phyloP scores from a whole-genome alignment of 2,329 filamentous ascomycete species.

The Sphaceloma murrayae region DNA sequence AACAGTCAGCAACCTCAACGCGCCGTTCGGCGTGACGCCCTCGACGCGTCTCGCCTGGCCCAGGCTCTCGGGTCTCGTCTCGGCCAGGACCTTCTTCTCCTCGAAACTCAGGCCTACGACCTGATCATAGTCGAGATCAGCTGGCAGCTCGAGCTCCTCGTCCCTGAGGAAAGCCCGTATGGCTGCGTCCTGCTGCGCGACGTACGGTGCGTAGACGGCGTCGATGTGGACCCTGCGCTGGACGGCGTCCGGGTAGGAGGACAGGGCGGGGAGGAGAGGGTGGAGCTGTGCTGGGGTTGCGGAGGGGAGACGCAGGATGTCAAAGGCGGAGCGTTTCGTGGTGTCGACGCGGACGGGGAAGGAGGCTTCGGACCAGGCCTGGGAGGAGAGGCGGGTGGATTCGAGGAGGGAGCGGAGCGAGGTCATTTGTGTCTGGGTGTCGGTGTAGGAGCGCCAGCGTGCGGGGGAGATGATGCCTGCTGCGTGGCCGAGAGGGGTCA shows the following conservation, averaged over 20 bases:
- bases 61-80: conserved; percentile 69
- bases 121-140: conserved; percentile 63
- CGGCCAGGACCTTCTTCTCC: conserved; percentile 61
- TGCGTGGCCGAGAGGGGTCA: conserved; percentile 66
- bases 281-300: conserved; percentile 50
- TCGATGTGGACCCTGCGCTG: conserved; percentile 67
- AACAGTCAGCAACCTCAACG: conserved; percentile 50
- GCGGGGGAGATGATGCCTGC: conserved; percentile 70
- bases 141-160: conserved; percentile 62
- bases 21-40: conserved; percentile 51
- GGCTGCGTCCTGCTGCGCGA: conserved; percentile 59
- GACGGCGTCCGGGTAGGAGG: conserved; percentile 48
- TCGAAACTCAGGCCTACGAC: conserved; percentile 69
- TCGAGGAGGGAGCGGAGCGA: conserved; percentile 55
- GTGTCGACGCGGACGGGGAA: conserved; percentile 60
- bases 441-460: conserved; percentile 63
- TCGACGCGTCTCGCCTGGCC: conserved; percentile 84
- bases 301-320: conserved; percentile 62
- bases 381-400: conserved; percentile 48
- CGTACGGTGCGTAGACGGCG: conserved; percentile 77
- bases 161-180: conserved; percentile 63
- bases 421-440: conserved; percentile 57
- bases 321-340: conserved; percentile 60
- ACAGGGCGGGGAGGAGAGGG: conserved; percentile 47
- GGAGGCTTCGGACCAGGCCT: conserved; percentile 59